Conservation (phyloP, 176 grass and related monocot genomes). For the Zoysia japonica region DNA sequence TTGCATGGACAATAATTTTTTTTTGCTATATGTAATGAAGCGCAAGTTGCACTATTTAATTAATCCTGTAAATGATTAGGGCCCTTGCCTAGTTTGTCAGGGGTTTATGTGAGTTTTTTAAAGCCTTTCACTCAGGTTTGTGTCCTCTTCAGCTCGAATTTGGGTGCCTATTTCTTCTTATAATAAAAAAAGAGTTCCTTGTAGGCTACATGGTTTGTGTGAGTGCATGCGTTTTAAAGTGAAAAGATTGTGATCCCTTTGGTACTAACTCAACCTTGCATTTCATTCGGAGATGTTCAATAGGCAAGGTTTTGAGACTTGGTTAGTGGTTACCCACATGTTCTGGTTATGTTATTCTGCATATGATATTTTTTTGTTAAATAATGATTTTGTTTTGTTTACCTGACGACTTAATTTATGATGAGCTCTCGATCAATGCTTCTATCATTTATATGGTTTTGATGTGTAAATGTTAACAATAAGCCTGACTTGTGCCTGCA, state of each 20-base stretch:
- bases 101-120: background rate
- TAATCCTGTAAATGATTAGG: background rate
- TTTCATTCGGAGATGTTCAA: constrained; percentile 23
- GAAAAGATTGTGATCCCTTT: background rate
- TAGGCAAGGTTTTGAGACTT: background rate
- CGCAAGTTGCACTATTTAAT: background rate
- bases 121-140: background rate
- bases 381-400: constrained; percentile 16
- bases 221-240: background rate
- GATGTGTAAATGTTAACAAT: constrained; percentile 15
- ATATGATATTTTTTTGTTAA: constrained; percentile 25
- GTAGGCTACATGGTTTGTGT: background rate
- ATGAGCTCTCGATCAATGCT: constrained; percentile 22
- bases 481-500: constrained; percentile 43
- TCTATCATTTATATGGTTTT: constrained; percentile 15
- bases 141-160: background rate
- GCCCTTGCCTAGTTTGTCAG: background rate
- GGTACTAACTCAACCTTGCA: constrained; percentile 6
- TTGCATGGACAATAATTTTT: constrained; percentile 10
- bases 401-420: constrained; percentile 17
- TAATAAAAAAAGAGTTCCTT: background rate
- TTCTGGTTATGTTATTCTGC: constrained; percentile 17
- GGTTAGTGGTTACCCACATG: background rate
- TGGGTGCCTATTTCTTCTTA: background rate
- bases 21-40: constrained; percentile 18